Evolutionary conservation across 2,329 filamentous ascomycete species (phyloP), one percentile per base, ranked within the genome.

Genomic region (Colletotrichum sojae): DNA sequence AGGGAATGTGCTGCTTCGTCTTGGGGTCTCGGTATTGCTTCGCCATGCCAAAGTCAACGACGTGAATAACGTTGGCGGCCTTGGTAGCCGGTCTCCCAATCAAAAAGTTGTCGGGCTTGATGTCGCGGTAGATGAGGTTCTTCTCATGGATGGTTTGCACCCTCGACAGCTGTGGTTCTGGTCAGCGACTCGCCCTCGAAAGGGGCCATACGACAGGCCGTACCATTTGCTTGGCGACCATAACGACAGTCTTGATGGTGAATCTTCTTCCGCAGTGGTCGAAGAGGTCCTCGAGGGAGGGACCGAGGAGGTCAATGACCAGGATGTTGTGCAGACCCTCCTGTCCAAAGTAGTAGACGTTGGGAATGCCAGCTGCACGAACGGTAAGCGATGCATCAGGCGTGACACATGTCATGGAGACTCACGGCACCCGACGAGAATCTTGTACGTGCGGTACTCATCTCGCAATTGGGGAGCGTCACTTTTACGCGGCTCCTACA

Each of bases 381-480:
- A 45, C 58, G 31, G 72, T 68, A 70, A 67, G 58, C 63, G n/a
- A 22, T 45, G 53, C 16, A 10, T 40, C n/a, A 8, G 31, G 13
- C n/a, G 40, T 6, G 16, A 15, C 25, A 48, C 13, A 40, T 63
- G 45, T 15, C 6, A 27, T 67, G 61, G 55, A 73, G 67, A 92
- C 96, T 92, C 86, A 99, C 96, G 95, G 86, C 96, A 99, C 80
- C 96, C 96, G 74, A 98, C 96, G 75, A 99, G 90, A 76, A 99
- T 98, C 88, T 99, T 99, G 87, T 99, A 99, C 70, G 96, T 99
- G 78, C 96, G 91, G 83, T 99, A 99, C 82, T 99, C 96, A 88
- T 99, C 96, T 82, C 96, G 92, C 74, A 99, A 85, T 82, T 99
- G 96, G 67, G 96, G 96, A 79, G 96, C 96, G 85, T 99, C 96